Evolutionary conservation across 371 early-diverging fungal species (phyloP).

Genomic region (Mucor racemosus): DNA sequence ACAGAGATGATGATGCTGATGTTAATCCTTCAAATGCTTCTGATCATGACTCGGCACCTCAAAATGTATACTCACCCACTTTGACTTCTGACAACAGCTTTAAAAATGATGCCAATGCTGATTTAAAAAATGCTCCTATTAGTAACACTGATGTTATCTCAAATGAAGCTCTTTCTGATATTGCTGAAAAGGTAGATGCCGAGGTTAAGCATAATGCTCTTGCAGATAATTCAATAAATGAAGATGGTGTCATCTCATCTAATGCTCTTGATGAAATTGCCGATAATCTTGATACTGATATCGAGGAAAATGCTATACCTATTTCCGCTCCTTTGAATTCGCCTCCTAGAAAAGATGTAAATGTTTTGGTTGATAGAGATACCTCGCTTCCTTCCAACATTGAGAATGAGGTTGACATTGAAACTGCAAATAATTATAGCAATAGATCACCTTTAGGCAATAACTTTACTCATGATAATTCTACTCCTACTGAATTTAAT

Average conservation of each 20-base stretch:
- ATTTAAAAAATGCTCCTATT: too few species aligned
- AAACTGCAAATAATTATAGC: not conserved
- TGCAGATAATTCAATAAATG: not conserved
- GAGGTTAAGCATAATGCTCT: not conserved
- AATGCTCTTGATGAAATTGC: not conserved
- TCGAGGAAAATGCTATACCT: not conserved
- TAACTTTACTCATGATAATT: not conserved
- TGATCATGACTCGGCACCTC: not conserved
- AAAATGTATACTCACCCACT: not conserved
- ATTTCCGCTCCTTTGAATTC: not conserved
- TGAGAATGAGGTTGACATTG: not conserved
- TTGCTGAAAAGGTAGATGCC: not conserved
- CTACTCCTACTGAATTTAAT: not conserved
- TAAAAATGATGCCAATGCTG: too few species aligned
- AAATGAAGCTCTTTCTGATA: not conserved
- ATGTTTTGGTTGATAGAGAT: not conserved
- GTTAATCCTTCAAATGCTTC: not conserved
- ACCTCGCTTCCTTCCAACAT: conserved; percentile 1
- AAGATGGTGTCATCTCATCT: not conserved
- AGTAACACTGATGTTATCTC: not conserved
- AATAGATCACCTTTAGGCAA: not conserved
- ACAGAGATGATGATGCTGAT: not conserved
- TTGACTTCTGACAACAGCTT: too few species aligned
- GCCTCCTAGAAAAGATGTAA: not conserved
- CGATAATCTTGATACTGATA: not conserved